These are phyloP conservation scores for Schizopora paradoxa DNA, from an alignment of 1,284 basidiomycete genomes.

Conservation along the genomic window DNA sequence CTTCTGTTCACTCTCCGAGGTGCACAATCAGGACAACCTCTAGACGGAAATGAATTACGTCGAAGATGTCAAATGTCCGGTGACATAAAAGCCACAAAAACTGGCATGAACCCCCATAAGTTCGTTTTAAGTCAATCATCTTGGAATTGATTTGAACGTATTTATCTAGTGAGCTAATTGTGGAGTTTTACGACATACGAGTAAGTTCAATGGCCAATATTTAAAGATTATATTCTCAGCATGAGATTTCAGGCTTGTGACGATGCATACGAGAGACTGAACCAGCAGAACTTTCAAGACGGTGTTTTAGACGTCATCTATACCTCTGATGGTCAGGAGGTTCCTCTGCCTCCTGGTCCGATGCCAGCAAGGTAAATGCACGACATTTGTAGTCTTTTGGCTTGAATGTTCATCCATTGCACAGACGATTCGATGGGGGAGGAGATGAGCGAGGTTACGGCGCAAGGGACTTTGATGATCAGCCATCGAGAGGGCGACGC, in stretches of 20 bases:
- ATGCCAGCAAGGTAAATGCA: constrained; percentile 34
- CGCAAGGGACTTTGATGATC: constrained; percentile 15
- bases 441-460: constrained; percentile 15
- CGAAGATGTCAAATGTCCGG: constrained; percentile 84
- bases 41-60: constrained; percentile 81
- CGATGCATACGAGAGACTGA: constrained; percentile 75
- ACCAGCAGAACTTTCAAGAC: constrained; percentile 74
- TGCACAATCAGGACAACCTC: constrained; percentile 56
- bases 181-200: constrained; percentile 86
- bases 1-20: constrained; percentile 74
- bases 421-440: constrained; percentile 5
- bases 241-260: constrained; percentile 53
- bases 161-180: constrained; percentile 23
- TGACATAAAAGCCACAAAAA: constrained; percentile 78
- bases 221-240: constrained; percentile 18
- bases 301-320: constrained; percentile 85
- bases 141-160: constrained; percentile 9
- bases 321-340: constrained; percentile 71
- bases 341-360: constrained; percentile 30
- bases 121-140: constrained; percentile 31
- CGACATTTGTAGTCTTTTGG: constrained; percentile 22
- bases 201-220: constrained; percentile 36
- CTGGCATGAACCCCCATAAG: constrained; percentile 66
- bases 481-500: constrained; percentile 4
- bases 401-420: not conserved